These are phyloP conservation scores for Gossypium thurberi DNA, from an alignment of 345 rosid genomes.

Conservation along the genomic window DNA sequence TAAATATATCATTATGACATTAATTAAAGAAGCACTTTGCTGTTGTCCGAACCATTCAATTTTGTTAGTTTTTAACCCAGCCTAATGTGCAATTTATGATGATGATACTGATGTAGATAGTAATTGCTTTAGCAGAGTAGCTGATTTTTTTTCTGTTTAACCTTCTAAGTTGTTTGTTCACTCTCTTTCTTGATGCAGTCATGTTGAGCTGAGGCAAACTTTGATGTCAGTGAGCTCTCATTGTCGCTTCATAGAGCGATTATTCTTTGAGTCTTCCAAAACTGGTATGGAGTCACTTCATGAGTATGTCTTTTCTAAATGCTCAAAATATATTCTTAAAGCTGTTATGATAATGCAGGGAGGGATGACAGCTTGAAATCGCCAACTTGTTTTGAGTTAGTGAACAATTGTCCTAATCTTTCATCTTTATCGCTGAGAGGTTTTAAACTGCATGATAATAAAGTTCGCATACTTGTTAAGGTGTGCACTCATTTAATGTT, in stretches of 20 bases:
- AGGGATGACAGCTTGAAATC: constrained; percentile 56
- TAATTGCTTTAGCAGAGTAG: neutral
- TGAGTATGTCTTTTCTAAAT: constrained; percentile 16
- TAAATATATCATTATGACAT: no score
- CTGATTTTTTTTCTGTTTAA: neutral
- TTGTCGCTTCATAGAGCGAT: constrained; percentile 65
- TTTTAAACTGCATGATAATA: constrained; percentile 57
- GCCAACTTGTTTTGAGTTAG: constrained; percentile 58
- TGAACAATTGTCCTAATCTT: constrained; percentile 60
- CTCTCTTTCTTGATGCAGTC: constrained; percentile 29
- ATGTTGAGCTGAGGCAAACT: constrained; percentile 55
- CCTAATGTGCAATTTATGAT: neutral
- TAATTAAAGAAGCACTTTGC: neutral
- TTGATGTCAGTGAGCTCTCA: constrained; percentile 50
- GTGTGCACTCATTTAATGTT: constrained; percentile 24
- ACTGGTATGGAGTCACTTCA: constrained; percentile 33
- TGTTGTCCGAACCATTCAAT: neutral
- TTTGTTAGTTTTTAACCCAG: neutral
- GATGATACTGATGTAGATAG: neutral
- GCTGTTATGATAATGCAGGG: constrained; percentile 31
- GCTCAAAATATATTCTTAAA: constrained; percentile 19
- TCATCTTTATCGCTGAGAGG: constrained; percentile 75
- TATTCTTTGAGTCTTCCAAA: constrained; percentile 63
- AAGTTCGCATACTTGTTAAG: constrained; percentile 59
- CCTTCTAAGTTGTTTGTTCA: constrained; percentile 1